These are phyloP conservation scores for Phytopythium helicoides DNA, from an alignment of 352 stramenopile species.

Conservation along the genomic window DNA sequence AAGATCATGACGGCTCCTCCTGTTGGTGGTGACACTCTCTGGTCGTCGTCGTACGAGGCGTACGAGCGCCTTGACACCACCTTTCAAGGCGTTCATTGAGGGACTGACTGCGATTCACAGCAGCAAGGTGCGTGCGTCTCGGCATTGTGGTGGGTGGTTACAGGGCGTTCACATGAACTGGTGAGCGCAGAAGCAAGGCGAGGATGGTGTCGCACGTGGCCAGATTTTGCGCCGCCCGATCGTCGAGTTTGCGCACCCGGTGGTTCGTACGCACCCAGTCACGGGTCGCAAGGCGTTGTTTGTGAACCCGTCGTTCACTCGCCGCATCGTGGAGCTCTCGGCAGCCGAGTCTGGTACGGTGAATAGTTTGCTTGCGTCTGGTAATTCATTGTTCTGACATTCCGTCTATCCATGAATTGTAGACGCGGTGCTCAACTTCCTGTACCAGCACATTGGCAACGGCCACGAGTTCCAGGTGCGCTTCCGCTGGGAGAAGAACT, in stretches of 20 bases:
- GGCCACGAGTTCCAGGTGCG: conserved; percentile 35
- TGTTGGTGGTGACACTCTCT: conserved; percentile 38
- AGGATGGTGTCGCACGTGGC: conserved; percentile 9
- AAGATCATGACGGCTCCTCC: conserved; percentile 25
- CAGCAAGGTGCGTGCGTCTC: conserved; percentile 12
- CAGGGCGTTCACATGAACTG: too few relatives aligned
- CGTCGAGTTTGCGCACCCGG: conserved; percentile 19
- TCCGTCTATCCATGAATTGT: conserved; percentile 14
- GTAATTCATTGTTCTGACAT: neutral
- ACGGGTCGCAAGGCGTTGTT: conserved; percentile 31
- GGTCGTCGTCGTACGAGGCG: conserved; percentile 35
- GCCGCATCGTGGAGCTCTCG: conserved; percentile 25
- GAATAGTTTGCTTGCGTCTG: conserved; percentile 8
- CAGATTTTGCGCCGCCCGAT: conserved; percentile 13
- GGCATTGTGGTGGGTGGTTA: too few relatives aligned
- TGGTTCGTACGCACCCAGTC: conserved; percentile 28
- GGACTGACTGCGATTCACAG: conserved; percentile 24
- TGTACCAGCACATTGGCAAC: conserved; percentile 18
- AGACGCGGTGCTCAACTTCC: conserved; percentile 6
- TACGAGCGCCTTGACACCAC: conserved; percentile 24
- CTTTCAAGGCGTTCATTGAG: conserved; percentile 17
- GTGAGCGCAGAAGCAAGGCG: conserved; percentile 11
- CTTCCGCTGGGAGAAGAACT: conserved; percentile 25
- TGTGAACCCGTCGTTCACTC: conserved; percentile 28
- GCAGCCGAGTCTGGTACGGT: conserved; percentile 16